Conservation (phyloP, 202 grass and related monocot genomes). For the Setaria viridis region DNA sequence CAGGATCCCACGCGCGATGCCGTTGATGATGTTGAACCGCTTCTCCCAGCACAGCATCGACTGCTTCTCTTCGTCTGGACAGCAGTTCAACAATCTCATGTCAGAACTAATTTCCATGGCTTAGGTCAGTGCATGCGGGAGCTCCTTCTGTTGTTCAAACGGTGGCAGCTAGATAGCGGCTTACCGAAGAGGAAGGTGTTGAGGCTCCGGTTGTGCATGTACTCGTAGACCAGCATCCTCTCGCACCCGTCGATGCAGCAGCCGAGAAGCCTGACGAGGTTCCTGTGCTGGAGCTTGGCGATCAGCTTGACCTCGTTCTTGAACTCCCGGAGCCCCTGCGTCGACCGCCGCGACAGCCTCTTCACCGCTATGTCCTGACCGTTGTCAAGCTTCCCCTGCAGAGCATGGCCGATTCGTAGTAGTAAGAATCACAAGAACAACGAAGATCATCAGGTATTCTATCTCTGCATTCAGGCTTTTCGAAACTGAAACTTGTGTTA, state of each 20-base stretch:
- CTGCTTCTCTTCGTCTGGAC: conserved; percentile 49
- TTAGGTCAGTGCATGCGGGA: background rate
- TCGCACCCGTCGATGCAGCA: conserved; percentile 72
- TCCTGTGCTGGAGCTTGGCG: conserved; percentile 74
- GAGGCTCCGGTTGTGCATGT: conserved; percentile 78
- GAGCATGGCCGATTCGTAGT: background rate
- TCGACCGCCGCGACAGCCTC: conserved; percentile 65
- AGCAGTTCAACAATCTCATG: background rate
- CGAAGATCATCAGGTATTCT: background rate
- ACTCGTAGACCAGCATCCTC: conserved; percentile 81
- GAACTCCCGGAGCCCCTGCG: conserved; percentile 68
- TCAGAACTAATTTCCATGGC: background rate
- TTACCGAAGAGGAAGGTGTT: conserved; percentile 79
- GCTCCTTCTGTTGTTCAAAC: background rate
- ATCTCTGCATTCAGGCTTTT: background rate
- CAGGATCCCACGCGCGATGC: conserved; percentile 69
- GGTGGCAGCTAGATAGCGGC: background rate
- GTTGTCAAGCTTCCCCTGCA: conserved; percentile 59
- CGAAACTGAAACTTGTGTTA: conserved; percentile 1
- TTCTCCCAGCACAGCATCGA: conserved; percentile 62
- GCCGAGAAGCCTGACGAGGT: conserved; percentile 69
- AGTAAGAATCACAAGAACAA: background rate
- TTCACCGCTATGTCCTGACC: conserved; percentile 72
- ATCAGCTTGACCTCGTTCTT: conserved; percentile 80
- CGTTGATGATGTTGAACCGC: conserved; percentile 68